Evolutionary conservation across 2,329 filamentous ascomycete genomes (phyloP).

Genomic region (Talaromyces marneffei): DNA sequence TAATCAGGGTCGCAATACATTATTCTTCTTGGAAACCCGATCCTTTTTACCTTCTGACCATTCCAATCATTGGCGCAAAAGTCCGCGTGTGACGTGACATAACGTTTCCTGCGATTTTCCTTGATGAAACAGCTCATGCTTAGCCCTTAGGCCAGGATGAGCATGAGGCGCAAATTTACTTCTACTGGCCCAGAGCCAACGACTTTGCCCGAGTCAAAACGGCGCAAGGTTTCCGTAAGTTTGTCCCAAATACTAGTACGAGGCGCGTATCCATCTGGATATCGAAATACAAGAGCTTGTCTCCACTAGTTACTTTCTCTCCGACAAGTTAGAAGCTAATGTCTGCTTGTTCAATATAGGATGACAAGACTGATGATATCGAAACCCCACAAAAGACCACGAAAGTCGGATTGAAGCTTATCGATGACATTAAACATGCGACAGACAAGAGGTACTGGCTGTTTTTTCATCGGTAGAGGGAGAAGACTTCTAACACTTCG

Average conservation of each 20-base stretch:
- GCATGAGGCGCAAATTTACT: slow-evolving; percentile 52
- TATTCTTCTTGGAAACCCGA: not conserved
- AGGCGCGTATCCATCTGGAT: not conserved
- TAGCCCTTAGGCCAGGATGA: slow-evolving; percentile 23
- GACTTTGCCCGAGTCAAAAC: slow-evolving; percentile 50
- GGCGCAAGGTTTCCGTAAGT: slow-evolving; percentile 56
- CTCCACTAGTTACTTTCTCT: not conserved
- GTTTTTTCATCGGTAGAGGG: not conserved
- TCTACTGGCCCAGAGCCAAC: slow-evolving; percentile 45
- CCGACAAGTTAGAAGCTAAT: not conserved
- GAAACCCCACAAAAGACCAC: slow-evolving; percentile 66
- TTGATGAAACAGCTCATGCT: slow-evolving; percentile 5
- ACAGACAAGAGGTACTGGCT: slow-evolving; percentile 68
- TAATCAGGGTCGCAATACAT: not conserved
- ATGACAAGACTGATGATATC: slow-evolving; percentile 16
- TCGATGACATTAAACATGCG: slow-evolving; percentile 68
- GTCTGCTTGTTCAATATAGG: slow-evolving; percentile 5
- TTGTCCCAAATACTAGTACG: not conserved
- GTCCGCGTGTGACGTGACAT: not conserved
- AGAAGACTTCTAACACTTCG: slow-evolving; percentile 18
- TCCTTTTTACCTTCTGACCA: not conserved
- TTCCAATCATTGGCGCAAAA: slow-evolving; percentile 2
- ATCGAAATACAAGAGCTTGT: not conserved
- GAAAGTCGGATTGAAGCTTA: slow-evolving; percentile 64
- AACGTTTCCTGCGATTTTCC: not conserved